Percentiles rank a stretch among this genome's conserved stretches.
These are phyloP conservation scores for Podaxis sp. DNA, from an alignment of 768 basidiomycete genomes.

Conservation along the genomic window DNA sequence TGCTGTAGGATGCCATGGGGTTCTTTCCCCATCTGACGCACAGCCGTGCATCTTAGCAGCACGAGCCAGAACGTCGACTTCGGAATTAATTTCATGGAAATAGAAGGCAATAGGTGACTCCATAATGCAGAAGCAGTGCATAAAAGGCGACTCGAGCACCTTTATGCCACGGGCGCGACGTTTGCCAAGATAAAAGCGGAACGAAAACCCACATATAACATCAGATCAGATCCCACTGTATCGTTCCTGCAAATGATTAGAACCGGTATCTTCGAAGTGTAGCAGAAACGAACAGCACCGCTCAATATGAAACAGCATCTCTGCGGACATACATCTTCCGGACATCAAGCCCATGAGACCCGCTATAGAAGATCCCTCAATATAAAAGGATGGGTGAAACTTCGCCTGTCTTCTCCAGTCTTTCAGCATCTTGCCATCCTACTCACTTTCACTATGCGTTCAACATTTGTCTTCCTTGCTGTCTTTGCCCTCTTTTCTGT, in stretches of 20 bases:
- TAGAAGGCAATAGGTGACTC: background rate
- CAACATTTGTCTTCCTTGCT: background rate
- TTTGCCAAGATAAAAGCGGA: background rate
- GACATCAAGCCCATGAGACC: background rate
- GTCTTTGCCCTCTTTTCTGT: background rate
- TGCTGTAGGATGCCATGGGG: background rate
- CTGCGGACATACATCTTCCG: background rate
- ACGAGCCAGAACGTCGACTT: background rate
- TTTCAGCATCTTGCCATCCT: background rate
- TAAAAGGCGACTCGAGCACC: background rate
- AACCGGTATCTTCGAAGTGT: background rate
- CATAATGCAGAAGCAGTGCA: background rate
- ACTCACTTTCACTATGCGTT: background rate
- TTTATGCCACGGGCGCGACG: background rate
- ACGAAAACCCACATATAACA: background rate
- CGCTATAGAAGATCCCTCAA: background rate
- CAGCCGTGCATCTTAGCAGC: background rate
- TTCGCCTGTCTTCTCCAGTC: background rate
- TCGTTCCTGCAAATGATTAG: conserved; percentile 6
- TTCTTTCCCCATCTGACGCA: background rate
- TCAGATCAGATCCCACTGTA: conserved; percentile 1
- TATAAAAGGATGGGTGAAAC: background rate
- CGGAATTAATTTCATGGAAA: conserved; percentile 1
- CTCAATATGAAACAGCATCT: conserved; percentile 2
- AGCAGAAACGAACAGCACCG: background rate